phyloP scores from a whole-genome alignment of 176 grass and related monocot genomes.

The Typha latifolia region DNA sequence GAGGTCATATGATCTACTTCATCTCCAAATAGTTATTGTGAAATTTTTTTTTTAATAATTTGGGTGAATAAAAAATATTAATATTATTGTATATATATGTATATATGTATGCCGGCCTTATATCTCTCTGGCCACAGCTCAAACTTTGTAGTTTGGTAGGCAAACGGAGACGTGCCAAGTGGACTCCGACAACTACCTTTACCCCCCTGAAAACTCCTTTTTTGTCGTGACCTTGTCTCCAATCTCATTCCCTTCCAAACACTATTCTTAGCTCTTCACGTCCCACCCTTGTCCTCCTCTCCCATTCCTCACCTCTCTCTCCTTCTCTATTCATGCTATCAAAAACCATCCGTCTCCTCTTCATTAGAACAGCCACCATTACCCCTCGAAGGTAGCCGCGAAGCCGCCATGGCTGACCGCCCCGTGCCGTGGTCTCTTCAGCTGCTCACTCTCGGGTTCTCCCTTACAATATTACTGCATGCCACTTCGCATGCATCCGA shows the following conservation, averaged over 20 bases:
- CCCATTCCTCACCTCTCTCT: conserved; percentile 14
- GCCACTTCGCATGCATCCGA: not conserved
- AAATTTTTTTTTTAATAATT: no score
- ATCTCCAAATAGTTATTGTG: no score
- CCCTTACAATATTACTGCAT: not conserved
- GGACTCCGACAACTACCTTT: conserved; percentile 1
- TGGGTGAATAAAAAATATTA: no score
- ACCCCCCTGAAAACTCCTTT: not conserved
- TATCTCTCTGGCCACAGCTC: conserved; percentile 16
- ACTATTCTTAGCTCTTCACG: conserved; percentile 54
- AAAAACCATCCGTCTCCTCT: conserved; percentile 16
- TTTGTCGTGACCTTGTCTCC: not conserved
- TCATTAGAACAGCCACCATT: not conserved
- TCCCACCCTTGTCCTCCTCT: conserved; percentile 18
- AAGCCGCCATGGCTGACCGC: conserved; percentile 49
- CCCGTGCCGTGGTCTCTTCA: conserved; percentile 21
- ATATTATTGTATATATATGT: no score
- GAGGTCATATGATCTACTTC: no score
- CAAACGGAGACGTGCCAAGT: not conserved
- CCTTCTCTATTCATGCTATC: conserved; percentile 20
- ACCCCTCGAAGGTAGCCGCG: not conserved
- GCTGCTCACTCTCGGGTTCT: conserved; percentile 15
- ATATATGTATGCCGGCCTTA: conserved; percentile 10
- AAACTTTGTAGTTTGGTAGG: not conserved
- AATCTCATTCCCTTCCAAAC: not conserved